Evolutionary conservation across 192 early-diverging fungal species (phyloP).

Genomic region (Entomortierella beljakovae): DNA sequence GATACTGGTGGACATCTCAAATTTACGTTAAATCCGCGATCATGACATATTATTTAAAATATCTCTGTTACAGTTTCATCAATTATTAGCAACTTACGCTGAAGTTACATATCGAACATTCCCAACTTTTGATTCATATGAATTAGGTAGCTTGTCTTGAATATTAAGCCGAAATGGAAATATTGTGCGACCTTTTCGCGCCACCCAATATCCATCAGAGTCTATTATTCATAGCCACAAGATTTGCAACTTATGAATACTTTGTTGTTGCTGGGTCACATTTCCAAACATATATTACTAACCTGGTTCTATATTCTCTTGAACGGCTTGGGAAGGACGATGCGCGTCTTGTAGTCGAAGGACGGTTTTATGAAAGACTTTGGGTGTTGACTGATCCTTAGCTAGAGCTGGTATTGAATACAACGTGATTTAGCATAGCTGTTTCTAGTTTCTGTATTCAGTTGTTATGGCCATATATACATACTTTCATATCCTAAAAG

Average conservation of each 20-base stretch:
- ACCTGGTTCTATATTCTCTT: conserved; percentile 48
- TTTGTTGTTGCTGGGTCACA: too few species aligned
- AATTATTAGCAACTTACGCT: conserved; percentile 43
- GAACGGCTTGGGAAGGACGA: conserved; percentile 45
- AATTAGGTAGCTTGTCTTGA: conserved; percentile 44
- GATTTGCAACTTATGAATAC: too few species aligned
- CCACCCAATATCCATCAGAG: conserved; percentile 40
- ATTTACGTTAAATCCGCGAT: not conserved
- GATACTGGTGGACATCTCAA: conserved; percentile 8
- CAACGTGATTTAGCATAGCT: not conserved
- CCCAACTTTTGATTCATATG: conserved; percentile 47
- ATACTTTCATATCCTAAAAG: conserved; percentile 52
- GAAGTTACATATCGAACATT: conserved; percentile 46
- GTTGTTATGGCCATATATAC: too few species aligned
- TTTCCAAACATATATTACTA: too few species aligned
- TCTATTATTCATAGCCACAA: conserved; percentile 11
- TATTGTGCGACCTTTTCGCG: conserved; percentile 46
- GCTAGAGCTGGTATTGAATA: conserved; percentile 11
- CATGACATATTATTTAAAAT: too few species aligned
- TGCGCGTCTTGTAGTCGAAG: conserved; percentile 35
- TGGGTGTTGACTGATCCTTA: conserved; percentile 40
- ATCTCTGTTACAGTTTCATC: too few species aligned
- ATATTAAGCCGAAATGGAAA: conserved; percentile 49
- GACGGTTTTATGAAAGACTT: conserved; percentile 44
- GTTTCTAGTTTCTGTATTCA: not conserved